Evolutionary conservation across 2,329 filamentous ascomycete species (phyloP).

Genomic region (Biscogniauxia marginata): DNA sequence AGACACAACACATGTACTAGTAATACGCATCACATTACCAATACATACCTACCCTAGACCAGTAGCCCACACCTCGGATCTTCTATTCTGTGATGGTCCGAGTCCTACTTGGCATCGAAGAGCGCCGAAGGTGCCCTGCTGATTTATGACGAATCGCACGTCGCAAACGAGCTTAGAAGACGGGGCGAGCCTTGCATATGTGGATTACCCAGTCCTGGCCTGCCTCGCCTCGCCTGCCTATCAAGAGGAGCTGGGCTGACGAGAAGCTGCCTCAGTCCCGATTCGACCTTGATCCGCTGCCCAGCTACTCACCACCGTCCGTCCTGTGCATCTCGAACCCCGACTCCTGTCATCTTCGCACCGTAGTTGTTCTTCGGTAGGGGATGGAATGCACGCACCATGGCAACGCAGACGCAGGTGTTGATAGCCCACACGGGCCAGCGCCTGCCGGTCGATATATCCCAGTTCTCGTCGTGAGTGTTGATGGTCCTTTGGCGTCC

Average conservation of each 20-base stretch:
- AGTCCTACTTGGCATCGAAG: slow-evolving; percentile 2
- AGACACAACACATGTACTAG: background rate
- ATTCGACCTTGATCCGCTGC: background rate
- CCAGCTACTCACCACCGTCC: slow-evolving; percentile 1
- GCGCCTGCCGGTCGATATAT: slow-evolving; percentile 75
- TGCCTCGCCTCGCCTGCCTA: background rate
- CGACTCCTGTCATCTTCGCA: slow-evolving; percentile 1
- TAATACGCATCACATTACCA: background rate
- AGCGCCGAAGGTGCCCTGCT: background rate
- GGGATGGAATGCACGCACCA: slow-evolving; percentile 34
- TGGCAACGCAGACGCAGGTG: slow-evolving; percentile 83
- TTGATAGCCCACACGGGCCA: slow-evolving; percentile 92
- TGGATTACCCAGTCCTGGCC: background rate
- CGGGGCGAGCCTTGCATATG: background rate
- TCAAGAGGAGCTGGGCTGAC: background rate
- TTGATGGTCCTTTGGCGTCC: slow-evolving; percentile 4
- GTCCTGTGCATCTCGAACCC: slow-evolving; percentile 1
- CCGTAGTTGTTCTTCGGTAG: slow-evolving; percentile 13
- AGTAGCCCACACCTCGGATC: background rate
- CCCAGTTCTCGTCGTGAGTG: slow-evolving; percentile 70
- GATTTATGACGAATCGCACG: slow-evolving; percentile 8
- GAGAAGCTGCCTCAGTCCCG: background rate
- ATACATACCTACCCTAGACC: background rate
- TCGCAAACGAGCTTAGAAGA: slow-evolving; percentile 10
- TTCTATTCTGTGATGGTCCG: background rate